Percentiles rank a stretch among this genome's conserved stretches.
phyloP scores from a whole-genome alignment of 345 rosid species.

The Boechera retrofracta region DNA sequence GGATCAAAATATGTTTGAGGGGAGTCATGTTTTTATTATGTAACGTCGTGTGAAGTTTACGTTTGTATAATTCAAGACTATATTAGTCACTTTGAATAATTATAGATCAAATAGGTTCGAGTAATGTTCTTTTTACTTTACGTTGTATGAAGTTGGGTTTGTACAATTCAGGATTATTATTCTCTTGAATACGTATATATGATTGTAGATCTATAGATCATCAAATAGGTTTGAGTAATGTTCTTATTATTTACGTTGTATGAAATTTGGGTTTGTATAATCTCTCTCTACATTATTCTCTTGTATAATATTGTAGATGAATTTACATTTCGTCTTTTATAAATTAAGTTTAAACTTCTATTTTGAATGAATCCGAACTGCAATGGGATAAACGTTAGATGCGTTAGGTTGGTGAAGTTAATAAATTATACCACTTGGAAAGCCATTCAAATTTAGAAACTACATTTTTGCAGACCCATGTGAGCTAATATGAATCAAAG shows the following conservation, averaged over 20 bases:
- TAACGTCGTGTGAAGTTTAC: not conserved
- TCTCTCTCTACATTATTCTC: not conserved
- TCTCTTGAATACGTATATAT: not conserved
- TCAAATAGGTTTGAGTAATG: slow-evolving; percentile 3
- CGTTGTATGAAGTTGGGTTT: slow-evolving; percentile 13
- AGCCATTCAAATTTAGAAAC: not conserved
- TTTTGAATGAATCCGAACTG: not conserved
- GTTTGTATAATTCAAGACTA: not conserved
- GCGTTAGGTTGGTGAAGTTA: slow-evolving; percentile 34
- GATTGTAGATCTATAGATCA: slow-evolving; percentile 5
- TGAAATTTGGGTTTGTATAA: slow-evolving; percentile 14
- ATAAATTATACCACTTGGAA: slow-evolving; percentile 27
- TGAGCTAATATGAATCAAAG: slow-evolving; percentile 6
- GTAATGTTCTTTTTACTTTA: not conserved
- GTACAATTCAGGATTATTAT: not conserved
- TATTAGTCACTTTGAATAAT: not conserved
- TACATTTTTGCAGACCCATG: slow-evolving; percentile 31
- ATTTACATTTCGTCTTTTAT: not conserved
- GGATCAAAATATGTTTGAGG: slow-evolving; percentile 6
- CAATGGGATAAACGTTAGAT: slow-evolving; percentile 25
- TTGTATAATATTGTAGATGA: not conserved
- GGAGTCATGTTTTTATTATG: slow-evolving; percentile 8
- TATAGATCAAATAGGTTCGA: slow-evolving; percentile 6
- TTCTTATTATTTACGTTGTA: not conserved
- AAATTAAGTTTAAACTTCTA: not conserved